Base-by-base conservation (phyloP, 2,329 filamentous ascomycete genomes). In the Cladosporium phlei region DNA sequence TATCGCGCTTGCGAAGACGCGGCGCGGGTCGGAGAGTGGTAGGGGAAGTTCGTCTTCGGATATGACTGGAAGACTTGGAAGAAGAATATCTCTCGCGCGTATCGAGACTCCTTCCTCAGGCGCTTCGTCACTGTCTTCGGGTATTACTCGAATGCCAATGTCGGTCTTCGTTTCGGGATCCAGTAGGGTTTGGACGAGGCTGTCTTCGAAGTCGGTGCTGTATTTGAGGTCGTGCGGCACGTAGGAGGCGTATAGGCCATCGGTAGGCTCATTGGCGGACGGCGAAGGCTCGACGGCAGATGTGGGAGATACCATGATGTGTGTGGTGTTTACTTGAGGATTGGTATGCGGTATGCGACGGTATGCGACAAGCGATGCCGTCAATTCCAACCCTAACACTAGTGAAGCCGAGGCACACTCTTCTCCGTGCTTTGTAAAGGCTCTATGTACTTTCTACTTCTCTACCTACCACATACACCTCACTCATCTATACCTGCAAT, bases 121-220 rank as follows among this genome's bases (percentile, higher is more conserved):
- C 28, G 56, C 34, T 25, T 65, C 59, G 12, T 49, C 24, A 49
- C 57, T 56, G 52, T 55, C 51, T 8, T 57, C 56, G 12, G 55
- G 49, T 17, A 59, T 54, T 2, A 60, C 47, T n/a, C 55, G 56
- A 19, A 63, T 56, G 40, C 58, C 58, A 33, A 49, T 48, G 24
- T 52, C 29, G 7, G 40, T n/a, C 8, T 42, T 40, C 8, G 46
- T 35, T 28, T 49, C 34, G 0, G 64, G 60, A 27, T 67, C 57
- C 19, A 71, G 62, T 10, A 72, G 61, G 5, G 63, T 51, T 8
- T 59, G 52, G 62, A 72, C 69, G 10, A 74, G 55, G 7, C 57
- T 55, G 55, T 74, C 69, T 51, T 74, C 71, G 53, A 71, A 74
- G 20, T 56, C 56, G 43, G 66, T 65, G 53, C 65, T 60, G 64